A percentile compares a stretch with the other conserved stretches of the same genome.
phyloP scores from a whole-genome alignment of 1,139 yeast species.

The Nakaseomyces glabratus region DNA sequence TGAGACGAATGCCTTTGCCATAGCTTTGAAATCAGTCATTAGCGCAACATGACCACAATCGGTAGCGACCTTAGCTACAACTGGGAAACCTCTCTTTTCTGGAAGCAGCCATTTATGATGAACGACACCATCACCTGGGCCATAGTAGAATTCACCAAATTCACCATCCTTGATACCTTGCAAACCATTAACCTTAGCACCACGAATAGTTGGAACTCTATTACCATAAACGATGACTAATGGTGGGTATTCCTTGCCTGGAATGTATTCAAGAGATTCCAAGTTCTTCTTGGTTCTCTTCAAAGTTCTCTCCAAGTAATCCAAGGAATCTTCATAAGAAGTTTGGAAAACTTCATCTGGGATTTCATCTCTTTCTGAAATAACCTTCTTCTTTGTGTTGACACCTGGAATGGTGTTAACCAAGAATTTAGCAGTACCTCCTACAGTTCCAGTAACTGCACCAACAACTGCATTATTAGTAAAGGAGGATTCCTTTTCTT shows the following conservation, averaged over 20 bases:
- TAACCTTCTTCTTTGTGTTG: conserved; percentile 5
- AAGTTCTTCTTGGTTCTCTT: conserved; percentile 50
- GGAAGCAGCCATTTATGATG: conserved; percentile 81
- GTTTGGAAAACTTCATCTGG: conserved; percentile 20
- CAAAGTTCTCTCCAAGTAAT: conserved; percentile 55
- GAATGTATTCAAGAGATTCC: conserved; percentile 47
- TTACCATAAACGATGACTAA: conserved; percentile 74
- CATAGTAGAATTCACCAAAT: conserved; percentile 69
- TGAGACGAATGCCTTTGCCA: conserved; percentile 62
- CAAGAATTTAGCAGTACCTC: conserved; percentile 2
- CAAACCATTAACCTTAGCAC: conserved; percentile 53
- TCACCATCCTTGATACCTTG: conserved; percentile 57
- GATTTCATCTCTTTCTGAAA: conserved; percentile 12
- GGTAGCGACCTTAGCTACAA: conserved; percentile 60
- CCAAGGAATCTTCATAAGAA: conserved; percentile 53
- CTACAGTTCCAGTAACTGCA: conserved; percentile 7
- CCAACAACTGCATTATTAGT: conserved; percentile 9
- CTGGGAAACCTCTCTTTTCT: conserved; percentile 55
- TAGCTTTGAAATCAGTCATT: conserved; percentile 61
- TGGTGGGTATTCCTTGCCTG: conserved; percentile 59
- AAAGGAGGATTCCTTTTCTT: conserved; percentile 10
- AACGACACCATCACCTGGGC: conserved; percentile 91
- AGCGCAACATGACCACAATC: conserved; percentile 71
- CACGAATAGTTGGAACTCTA: conserved; percentile 75
- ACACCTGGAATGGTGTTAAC: conserved; percentile 7